Base-by-base conservation (phyloP, 352 stramenopile genomes). In the Globisporangium iwayamae region DNA sequence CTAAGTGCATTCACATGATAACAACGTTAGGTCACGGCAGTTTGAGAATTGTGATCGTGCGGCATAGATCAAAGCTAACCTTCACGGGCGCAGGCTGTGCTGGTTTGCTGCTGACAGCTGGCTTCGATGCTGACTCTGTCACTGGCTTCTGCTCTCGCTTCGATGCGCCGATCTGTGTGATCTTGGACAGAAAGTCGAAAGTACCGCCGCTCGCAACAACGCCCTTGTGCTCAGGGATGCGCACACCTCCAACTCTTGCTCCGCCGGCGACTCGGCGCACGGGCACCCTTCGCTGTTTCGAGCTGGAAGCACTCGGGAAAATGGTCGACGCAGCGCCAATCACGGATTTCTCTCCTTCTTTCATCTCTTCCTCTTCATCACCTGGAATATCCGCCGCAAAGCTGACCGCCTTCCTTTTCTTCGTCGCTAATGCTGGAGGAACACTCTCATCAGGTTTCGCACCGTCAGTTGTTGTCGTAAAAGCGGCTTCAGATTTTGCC, bases 131-230 rank as follows among this genome's bases (percentile, higher is more conserved):
- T 11, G 62, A 41, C 8, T 66, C 56, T 2, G 43, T 48, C 43
- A 55, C 25, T 25, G 55, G 47, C 48, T 72, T 69, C 32, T 55
- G 57, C 34, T 71, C 58, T 22, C 57, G 58, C 61, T 79, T 76
- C 20, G 57, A 58, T 0, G 60, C 67, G 18, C 70, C 71, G 22
- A 77, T 66, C 16, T 79, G 56, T 18, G 67, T 79, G 38, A 95
- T 92, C 70, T 91, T 95, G n/a, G 81, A 87, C 59, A 95, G 59
- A 32, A 95, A 95, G 60, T 95, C 86, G 63, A 95, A 91, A 41
- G 86, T 93, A 0, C 85, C 83, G 22, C 86, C 86, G 59, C 78
- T 89, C 11, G 84, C 86, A 25, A 95, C 86, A 6, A 85, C 70
- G 25, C 86, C 86, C 46, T 85, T 87, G 43, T 74, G 74, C 56